Base-by-base conservation (phyloP, 495 filamentous ascomycete species). In the Talaromyces liani region DNA sequence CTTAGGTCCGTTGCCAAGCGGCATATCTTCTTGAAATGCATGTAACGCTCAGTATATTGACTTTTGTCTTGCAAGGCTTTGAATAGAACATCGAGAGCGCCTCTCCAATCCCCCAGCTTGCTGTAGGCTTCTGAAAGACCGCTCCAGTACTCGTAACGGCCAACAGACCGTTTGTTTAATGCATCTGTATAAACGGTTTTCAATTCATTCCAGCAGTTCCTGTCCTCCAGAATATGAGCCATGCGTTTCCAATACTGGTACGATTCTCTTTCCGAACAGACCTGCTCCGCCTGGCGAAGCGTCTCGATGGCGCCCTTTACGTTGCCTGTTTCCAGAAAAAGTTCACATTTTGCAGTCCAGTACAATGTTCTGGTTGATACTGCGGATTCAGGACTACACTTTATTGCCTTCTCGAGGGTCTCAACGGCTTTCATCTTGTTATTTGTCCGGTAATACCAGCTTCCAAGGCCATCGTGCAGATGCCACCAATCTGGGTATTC, bases 401-500 rank as follows among this genome's bases (percentile, higher is more conserved):
- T 29, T 2, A 55, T 25, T 24, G 53, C 53, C 20, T 55, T 55
- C 27, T 55, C 53, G 27, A 55, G 27, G 8, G 53, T 18, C 5
- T 14, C 22, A 24, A 27, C 27, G 20, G 53, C 53, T 55, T 27
- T 24, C 20, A 5, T 14, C 27, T 24, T 55, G 53, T 55, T 10
- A 55, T 7, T 55, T 12, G 7, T 24, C 18, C 53, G 53, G 27
- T 27, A 55, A 29, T 55, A 55, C 53, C 53, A 55, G 10, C 18
- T 14, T 20, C 53, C 53, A 14, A 27, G 53, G 4, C 22, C 27
- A n/a, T 55, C 53, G 18, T 55, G 22, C 12, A 27, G 20, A 29
- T 55, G 53, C 53, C 53, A 55, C 53, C 53, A 55, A 9, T 55
- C 53, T 55, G 53, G 53, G 18, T 55, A 18, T 29, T 55, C 53